Evolutionary conservation across 768 basidiomycete species (phyloP), one percentile per base, ranked within the genome.

Genomic region (Pilatotrama ljubarskyi): DNA sequence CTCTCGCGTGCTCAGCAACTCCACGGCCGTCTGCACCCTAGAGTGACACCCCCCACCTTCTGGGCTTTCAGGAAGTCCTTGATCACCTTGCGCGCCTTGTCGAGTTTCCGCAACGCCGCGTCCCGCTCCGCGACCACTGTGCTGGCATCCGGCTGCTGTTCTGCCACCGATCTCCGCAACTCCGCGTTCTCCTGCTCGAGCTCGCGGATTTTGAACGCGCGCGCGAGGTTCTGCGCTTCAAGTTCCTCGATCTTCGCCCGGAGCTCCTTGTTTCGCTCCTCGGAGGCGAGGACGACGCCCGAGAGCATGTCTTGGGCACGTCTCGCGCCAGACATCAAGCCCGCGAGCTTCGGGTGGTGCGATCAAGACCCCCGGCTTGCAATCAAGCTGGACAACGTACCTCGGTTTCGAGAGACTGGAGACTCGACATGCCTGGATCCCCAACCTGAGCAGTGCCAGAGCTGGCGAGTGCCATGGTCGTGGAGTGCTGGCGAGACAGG

Each of bases 41-140:
- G 29, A 32, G 29, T 10, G 29, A 5, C 29, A 32, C 29, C 29
- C 29, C 62, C 66, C 65, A 77, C 72, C 68, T 77, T 76, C 44
- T 74, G 72, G 57, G 81, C 78, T 26, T 76, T 70, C 15, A 82
- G 51, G 26, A 84, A 68, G 58, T 78, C 75, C 38, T 71, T 65
- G 54, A 83, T 71, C 14, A 81, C 75, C 59, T 73, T 77, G 18
- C 73, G 69, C 26, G 78, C 70, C 48, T 77, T 73, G n/a, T 51
- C 47, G 9, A 51, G 44, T 35, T 58, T 38, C 14, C 26, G 15
- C 61, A 55, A 57, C 48, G 74, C 66, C 2, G 68, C 72, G 22
- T 74, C 71, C 41, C 76, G 70, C 36, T 75, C 75, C 29, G 65
- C 63, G 56, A 78, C 72, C 5, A 51, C 25, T 13, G 20, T n/a